These are phyloP conservation scores for Floccularia luteovirens DNA, from an alignment of 768 basidiomycete species.

Conservation along the genomic window DNA sequence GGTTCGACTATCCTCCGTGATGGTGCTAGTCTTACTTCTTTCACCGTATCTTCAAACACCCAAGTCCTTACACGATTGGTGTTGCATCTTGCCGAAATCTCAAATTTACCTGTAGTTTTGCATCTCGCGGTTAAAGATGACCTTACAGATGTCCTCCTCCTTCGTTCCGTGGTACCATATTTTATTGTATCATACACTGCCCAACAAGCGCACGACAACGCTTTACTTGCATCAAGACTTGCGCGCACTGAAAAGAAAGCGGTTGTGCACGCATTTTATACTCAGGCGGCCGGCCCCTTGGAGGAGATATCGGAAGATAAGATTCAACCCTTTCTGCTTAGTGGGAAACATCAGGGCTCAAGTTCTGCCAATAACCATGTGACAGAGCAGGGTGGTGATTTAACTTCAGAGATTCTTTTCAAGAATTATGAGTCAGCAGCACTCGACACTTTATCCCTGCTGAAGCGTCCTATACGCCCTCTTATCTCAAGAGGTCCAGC, in stretches of 20 bases:
- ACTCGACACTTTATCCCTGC: slow-evolving; percentile 52
- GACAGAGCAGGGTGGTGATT: slow-evolving; percentile 16
- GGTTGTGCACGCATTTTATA: slow-evolving; percentile 82
- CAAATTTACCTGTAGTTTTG: slow-evolving; percentile 57
- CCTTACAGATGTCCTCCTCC: slow-evolving; percentile 66
- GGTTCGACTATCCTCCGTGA: slow-evolving; percentile 49
- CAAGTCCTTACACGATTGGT: slow-evolving; percentile 54
- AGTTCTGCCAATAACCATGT: slow-evolving; percentile 23
- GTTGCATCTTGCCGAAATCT: slow-evolving; percentile 61
- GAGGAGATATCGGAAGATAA: slow-evolving; percentile 52
- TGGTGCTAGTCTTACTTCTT: slow-evolving; percentile 43
- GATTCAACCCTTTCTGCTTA: slow-evolving; percentile 53
- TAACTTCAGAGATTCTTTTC: slow-evolving; percentile 25
- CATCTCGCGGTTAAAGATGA: slow-evolving; percentile 62
- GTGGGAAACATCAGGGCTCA: slow-evolving; percentile 29
- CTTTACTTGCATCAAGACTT: slow-evolving; percentile 76
- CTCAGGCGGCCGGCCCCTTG: slow-evolving; percentile 27
- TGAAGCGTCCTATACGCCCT: slow-evolving; percentile 55
- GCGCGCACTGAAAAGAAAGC: slow-evolving; percentile 63
- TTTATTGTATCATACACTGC: slow-evolving; percentile 71
- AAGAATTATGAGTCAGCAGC: slow-evolving; percentile 64
- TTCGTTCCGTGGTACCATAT: slow-evolving; percentile 75
- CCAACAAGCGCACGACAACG: slow-evolving; percentile 86
- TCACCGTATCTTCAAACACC: slow-evolving; percentile 45
- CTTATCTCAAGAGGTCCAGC: slow-evolving; percentile 41